phyloP scores from a whole-genome alignment of 176 grass and related monocot genomes.

The Avena eriantha region DNA sequence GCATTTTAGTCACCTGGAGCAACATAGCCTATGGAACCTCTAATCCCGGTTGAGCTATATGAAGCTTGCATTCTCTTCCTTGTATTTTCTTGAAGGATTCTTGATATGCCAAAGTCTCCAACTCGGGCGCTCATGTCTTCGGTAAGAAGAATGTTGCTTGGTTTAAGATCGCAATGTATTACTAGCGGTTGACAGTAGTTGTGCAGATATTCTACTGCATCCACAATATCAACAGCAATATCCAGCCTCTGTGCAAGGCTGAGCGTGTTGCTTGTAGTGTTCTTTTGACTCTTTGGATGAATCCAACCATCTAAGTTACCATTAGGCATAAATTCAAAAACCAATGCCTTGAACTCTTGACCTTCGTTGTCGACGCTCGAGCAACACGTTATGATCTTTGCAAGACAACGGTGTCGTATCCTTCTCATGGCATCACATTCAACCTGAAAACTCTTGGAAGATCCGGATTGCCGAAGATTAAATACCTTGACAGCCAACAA shows the following conservation, averaged over 20 bases:
- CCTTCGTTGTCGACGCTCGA: not conserved
- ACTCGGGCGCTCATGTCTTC: slow-evolving; percentile 22
- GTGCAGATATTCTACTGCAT: slow-evolving; percentile 28
- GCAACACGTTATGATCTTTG: slow-evolving; percentile 15
- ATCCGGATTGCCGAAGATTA: slow-evolving; percentile 15
- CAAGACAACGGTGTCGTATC: slow-evolving; percentile 16
- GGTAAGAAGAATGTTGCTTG: slow-evolving; percentile 30
- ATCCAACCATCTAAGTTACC: slow-evolving; percentile 23
- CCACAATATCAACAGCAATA: slow-evolving; percentile 9
- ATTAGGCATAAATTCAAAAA: slow-evolving; percentile 14
- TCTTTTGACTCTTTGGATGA: slow-evolving; percentile 4
- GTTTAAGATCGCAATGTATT: slow-evolving; percentile 26
- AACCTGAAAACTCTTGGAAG: slow-evolving; percentile 29
- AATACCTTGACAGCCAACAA: slow-evolving; percentile 29
- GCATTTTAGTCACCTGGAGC: slow-evolving; percentile 15
- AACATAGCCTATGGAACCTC: slow-evolving; percentile 29
- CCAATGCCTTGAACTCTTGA: slow-evolving; percentile 22
- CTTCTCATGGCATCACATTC: slow-evolving; percentile 36
- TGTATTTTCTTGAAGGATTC: slow-evolving; percentile 27
- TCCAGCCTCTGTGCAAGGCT: slow-evolving; percentile 19
- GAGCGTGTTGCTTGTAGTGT: slow-evolving; percentile 7
- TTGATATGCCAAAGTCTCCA: slow-evolving; percentile 32
- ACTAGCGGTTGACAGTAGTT: not conserved
- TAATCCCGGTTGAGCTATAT: slow-evolving; percentile 4
- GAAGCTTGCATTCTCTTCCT: not conserved